Conservation (phyloP, 2,329 filamentous ascomycete genomes). For the Alternaria solani region DNA sequence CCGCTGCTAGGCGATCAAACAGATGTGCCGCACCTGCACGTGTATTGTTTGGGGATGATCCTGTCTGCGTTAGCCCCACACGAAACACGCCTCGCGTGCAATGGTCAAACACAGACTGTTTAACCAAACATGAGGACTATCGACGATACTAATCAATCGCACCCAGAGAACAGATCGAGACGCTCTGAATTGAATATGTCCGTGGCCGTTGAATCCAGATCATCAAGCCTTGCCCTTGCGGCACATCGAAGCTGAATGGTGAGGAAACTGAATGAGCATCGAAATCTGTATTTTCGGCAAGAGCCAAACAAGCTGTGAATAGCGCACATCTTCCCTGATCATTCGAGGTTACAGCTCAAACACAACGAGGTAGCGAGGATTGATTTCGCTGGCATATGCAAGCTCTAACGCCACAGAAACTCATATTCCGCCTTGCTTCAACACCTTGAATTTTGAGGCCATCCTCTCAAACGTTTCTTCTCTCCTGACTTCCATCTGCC, state of each 20-base stretch:
- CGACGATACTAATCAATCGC: neutral
- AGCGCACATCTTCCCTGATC: neutral
- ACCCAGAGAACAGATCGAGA: neutral
- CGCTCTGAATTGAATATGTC: neutral
- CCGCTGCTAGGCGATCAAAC: slow-evolving; percentile 15
- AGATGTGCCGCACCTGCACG: slow-evolving; percentile 9
- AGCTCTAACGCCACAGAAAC: neutral
- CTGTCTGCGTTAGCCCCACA: neutral
- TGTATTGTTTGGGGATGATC: slow-evolving; percentile 7
- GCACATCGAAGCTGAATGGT: neutral
- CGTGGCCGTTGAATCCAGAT: neutral
- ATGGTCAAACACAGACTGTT: slow-evolving; percentile 33
- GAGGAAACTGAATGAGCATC: neutral
- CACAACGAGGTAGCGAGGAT: neutral
- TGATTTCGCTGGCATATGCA: neutral
- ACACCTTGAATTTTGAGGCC: neutral
- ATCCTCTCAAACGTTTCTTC: neutral
- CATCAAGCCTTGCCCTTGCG: neutral
- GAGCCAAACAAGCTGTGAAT: neutral
- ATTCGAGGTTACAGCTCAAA: neutral
- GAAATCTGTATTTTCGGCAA: neutral
- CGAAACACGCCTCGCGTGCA: slow-evolving; percentile 29
- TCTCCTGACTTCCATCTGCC: neutral
- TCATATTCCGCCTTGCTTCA: neutral
- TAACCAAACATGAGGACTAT: slow-evolving; percentile 16